Evolutionary conservation across 257 asterid species (phyloP).

Genomic region (Salvia hispanica): DNA sequence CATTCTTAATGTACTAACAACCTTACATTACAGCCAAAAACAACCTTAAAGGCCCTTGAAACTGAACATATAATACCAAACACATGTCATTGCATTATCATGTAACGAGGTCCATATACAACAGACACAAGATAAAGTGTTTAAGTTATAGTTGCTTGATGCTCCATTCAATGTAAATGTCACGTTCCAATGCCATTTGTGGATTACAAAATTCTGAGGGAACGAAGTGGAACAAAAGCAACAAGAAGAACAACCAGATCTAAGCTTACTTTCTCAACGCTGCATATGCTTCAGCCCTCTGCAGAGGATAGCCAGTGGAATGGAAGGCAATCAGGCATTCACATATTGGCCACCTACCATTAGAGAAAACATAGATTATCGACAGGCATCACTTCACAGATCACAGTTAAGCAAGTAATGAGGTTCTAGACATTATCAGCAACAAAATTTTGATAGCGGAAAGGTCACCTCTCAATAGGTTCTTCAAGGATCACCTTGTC

Average conservation of each 20-base stretch:
- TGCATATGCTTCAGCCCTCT: slow-evolving; percentile 94
- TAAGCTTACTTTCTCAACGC: slow-evolving; percentile 78
- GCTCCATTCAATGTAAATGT: neutral
- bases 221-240: slow-evolving; percentile 1
- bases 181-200: slow-evolving; percentile 16
- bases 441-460: slow-evolving; percentile 8
- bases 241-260: slow-evolving; percentile 16
- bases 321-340: slow-evolving; percentile 89
- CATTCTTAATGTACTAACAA: neutral
- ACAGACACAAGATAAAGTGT: slow-evolving; percentile 3
- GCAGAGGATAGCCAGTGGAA: slow-evolving; percentile 82
- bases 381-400: slow-evolving; percentile 20
- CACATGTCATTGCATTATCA: neutral
- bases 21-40: neutral
- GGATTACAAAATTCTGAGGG: slow-evolving; percentile 13
- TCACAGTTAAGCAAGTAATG: slow-evolving; percentile 1
- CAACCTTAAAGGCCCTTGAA: slow-evolving; percentile 16
- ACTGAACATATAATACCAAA: neutral
- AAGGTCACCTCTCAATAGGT: slow-evolving; percentile 77
- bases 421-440: slow-evolving; percentile 6
- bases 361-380: slow-evolving; percentile 8
- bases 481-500: slow-evolving; percentile 87
- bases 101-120: neutral
- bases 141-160: neutral
- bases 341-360: slow-evolving; percentile 93